Evolutionary conservation across 179 eudicot genomes (phyloP), one percentile per base, ranked within the genome.

Genomic region (Silene vulgaris): DNA sequence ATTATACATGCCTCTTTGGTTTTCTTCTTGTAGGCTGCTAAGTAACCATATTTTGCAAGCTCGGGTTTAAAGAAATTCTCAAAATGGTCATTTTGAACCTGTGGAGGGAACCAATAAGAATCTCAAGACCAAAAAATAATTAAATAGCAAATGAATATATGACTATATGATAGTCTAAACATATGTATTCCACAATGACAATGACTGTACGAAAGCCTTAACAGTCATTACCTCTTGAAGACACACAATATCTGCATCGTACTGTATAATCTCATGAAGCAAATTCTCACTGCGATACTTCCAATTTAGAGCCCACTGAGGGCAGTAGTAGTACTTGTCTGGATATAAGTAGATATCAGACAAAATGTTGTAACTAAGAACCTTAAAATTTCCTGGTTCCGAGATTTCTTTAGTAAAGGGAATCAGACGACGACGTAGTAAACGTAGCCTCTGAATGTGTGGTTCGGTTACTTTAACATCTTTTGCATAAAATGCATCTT

Each of bases 61-160:
- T 84, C 78, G 17, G 86, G 86, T 60, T 75, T 73, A 69, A 83
- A 80, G 40, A 83, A 83, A 54, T 83, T 69, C 69, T 81, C 78
- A 73, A 75, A 84, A 77, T 81, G 84, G 35, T 84, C 84, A 84
- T 78, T 84, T 63, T 81, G 86, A 59, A 84, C 86, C 86, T 84
- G 80, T 57, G 28, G 56, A 60, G 64, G 71, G 48, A 73, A 65
- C 67, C 29, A 20, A 9, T 8, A 52, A 26, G 35, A 5, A 64
- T 17, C 65, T 74, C 59, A 67, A 40, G 59, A 26, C 21, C 21
- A 60, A 45, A 70, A 0, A 43, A 50, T 26, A 0, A 19, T 16
- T 45, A 8, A 12, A 54, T 70, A n/a, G 7, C 13, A 4, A 16
- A 50, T 43, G 48, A 65, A 16, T 21, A 14, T n/a, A 56, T 70